Evolutionary conservation across 805 yeast species (phyloP), one percentile per base, ranked within the genome.

Genomic region (Candida loeiensis): DNA sequence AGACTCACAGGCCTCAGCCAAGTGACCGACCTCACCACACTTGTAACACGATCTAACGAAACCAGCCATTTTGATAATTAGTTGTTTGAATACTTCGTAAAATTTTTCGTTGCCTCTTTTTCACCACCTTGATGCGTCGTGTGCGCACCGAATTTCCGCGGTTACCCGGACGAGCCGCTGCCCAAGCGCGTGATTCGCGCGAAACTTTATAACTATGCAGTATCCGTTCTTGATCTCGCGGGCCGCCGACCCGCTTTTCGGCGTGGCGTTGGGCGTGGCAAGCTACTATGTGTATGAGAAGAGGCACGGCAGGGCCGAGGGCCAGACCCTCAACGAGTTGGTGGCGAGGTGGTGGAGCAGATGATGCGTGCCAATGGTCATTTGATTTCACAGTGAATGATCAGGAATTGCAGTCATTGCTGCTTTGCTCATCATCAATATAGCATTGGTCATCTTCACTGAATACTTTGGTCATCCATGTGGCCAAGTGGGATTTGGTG

Each of bases 21-120:
- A 73, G 73, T 87, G 95, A 49, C 95, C 95, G 53, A 83, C 76
- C 69, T 85, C 86, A 59, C 96, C 96, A 71, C 96, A 87, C 64
- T 86, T 87, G 76, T 79, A 85, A 74, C 95, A 85, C 49, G 91
- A 82, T 77, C 83, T 85, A 63, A 80, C 81, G 66, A 63, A 69
- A 48, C 67, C 64, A 40, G 70, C 69, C 71, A 64, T 65, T 39
- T 16, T 46, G 25, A 16, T 28, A 29, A 37, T 31, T 34, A 27
- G 39, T 36, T 36, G 39, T 36, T 30, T 27, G 31, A 17, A 30
- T 27, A 35, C 17, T 19, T 39, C 34, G 13, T 27, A 32, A 36
- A 40, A 31, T 29, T 35, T 40, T 36, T 40, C 35, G 24, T 29
- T 32, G 32, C 33, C 7, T 17, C 17, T 30, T 19, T 36, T 29